Conservation (phyloP, 2,329 filamentous ascomycete genomes). For the Rhynchosporium agropyri region DNA sequence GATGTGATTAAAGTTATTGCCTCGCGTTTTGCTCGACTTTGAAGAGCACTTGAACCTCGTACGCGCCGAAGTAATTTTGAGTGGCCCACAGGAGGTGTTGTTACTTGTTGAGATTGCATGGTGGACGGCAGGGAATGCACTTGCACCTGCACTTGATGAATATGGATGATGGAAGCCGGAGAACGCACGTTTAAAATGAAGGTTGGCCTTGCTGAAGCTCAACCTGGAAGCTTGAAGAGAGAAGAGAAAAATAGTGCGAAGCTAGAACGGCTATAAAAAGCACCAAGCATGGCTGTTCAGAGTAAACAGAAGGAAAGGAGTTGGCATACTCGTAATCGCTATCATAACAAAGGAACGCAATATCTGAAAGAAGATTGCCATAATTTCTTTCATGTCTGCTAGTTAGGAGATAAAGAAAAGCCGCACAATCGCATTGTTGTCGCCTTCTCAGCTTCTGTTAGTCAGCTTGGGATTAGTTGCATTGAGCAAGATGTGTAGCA, state of each 20-base stretch:
- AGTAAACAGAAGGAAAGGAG: background rate
- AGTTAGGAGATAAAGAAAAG: constrained; percentile 6
- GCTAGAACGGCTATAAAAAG: background rate
- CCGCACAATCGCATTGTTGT: background rate
- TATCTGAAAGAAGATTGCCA: background rate
- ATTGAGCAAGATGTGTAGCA: constrained; percentile 27
- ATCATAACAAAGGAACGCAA: background rate
- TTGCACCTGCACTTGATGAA: background rate
- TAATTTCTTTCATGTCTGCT: background rate
- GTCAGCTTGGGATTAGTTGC: constrained; percentile 22
- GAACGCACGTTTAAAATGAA: background rate
- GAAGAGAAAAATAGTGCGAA: background rate
- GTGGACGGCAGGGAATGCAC: background rate
- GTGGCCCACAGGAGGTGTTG: background rate
- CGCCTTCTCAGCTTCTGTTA: constrained; percentile 4
- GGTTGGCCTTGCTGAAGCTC: background rate
- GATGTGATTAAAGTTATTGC: background rate
- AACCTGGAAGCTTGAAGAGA: background rate
- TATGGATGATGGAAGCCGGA: background rate
- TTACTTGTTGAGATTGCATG: background rate
- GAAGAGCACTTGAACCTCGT: background rate
- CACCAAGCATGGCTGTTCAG: background rate
- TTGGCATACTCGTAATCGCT: background rate
- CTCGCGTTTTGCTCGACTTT: background rate
- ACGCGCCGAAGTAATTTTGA: background rate